Evolutionary conservation across 2,329 filamentous ascomycete genomes (phyloP).

Genomic region (Kalaharituber pfeilii): DNA sequence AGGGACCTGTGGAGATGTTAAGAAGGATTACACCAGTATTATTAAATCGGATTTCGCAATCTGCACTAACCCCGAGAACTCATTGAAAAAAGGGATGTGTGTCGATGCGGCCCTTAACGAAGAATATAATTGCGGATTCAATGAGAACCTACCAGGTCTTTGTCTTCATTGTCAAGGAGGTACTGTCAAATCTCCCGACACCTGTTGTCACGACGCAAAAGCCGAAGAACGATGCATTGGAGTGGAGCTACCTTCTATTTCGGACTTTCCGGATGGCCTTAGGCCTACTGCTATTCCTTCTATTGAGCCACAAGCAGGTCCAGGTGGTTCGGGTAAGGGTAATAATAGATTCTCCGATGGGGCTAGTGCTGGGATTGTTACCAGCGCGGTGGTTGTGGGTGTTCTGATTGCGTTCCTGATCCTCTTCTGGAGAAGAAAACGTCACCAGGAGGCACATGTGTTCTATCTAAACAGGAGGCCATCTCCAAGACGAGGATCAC

Average conservation of each 20-base stretch:
- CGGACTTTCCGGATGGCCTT: constrained; percentile 48
- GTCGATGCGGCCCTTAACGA: constrained; percentile 66
- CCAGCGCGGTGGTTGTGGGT: constrained; percentile 58
- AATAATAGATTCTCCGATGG: constrained; percentile 49
- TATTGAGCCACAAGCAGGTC: constrained; percentile 27
- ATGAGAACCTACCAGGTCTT: constrained; percentile 46
- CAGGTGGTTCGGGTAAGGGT: constrained; percentile 7
- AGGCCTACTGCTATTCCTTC: constrained; percentile 33
- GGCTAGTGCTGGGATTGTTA: constrained; percentile 74
- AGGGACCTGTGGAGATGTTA: constrained; percentile 51
- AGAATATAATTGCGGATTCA: constrained; percentile 70
- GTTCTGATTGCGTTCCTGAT: constrained; percentile 51
- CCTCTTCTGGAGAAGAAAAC: constrained; percentile 39
- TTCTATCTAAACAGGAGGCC: constrained; percentile 58
- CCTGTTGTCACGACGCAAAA: constrained; percentile 74
- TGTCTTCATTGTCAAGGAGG: constrained; percentile 58
- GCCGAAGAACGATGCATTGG: constrained; percentile 54
- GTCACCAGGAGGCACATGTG: constrained; percentile 36
- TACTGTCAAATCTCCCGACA: constrained; percentile 74
- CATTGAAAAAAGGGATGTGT: constrained; percentile 52
- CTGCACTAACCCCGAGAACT: constrained; percentile 65
- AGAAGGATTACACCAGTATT: constrained; percentile 48
- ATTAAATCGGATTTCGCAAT: constrained; percentile 86
- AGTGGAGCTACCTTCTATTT: constrained; percentile 62
- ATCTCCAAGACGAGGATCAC: constrained; percentile 27